Conservation (phyloP, 805 yeast genomes). For the Yamadazyma sp. region DNA sequence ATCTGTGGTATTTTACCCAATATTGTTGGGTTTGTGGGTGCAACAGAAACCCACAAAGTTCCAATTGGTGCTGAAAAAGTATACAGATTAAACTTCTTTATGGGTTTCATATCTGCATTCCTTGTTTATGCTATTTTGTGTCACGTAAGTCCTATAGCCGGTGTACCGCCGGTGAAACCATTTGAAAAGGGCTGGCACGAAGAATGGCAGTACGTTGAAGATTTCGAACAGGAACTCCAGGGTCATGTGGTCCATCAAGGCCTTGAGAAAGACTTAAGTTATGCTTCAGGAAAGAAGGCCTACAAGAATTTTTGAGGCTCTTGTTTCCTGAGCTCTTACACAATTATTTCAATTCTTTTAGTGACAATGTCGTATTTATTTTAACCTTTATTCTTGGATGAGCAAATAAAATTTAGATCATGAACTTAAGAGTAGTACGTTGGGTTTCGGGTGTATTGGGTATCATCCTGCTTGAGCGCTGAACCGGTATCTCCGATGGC, state of each 20-base stretch:
- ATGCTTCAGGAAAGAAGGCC: constrained; percentile 15
- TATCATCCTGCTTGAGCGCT: no score
- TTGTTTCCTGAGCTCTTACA: no score
- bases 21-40: constrained; percentile 85
- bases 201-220: constrained; percentile 62
- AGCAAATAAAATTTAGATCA: no score
- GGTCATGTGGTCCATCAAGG: constrained; percentile 28
- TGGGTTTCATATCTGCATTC: constrained; percentile 67
- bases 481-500: no score
- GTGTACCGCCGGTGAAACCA: constrained; percentile 31
- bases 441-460: no score
- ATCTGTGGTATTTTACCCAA: constrained; percentile 79
- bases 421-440: no score
- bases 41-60: constrained; percentile 65
- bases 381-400: no score
- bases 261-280: constrained; percentile 13
- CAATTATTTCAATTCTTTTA: no score
- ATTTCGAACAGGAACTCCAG: constrained; percentile 48
- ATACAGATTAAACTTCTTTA: constrained; percentile 71
- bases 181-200: constrained; percentile 63
- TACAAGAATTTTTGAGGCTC: no score
- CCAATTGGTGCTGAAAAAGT: constrained; percentile 77
- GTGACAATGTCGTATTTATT: no score
- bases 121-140: constrained; percentile 54
- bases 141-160: constrained; percentile 51